Base-by-base conservation (phyloP, 2,329 filamentous ascomycete species). In the Xylaria sp. region DNA sequence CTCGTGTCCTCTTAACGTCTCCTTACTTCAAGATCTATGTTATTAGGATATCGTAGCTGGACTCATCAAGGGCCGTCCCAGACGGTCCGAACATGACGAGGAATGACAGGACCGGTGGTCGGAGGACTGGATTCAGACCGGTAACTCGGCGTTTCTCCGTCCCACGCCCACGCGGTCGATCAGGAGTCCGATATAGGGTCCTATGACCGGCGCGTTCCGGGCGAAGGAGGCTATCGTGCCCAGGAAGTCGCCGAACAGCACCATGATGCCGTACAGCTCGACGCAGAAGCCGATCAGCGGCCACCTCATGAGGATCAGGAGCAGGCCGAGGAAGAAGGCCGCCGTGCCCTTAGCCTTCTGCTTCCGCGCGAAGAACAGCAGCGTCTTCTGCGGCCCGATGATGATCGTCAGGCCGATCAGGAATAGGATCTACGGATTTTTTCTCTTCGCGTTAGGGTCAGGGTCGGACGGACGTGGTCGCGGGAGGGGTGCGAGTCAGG, bases 241-340 rank as follows among this genome's bases (percentile, higher is more conserved):
- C 54, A 97, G 82, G 76, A 97, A 97, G 74, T 99, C 94, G 34
- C 94, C 94, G 75, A 99, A 99, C 34, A 99, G 78, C 47, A 97
- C 84, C 63, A 95, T 83, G 62, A 99, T 93, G 24, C 94, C 94
- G 74, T 97, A 97, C 2, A 93, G 74, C 75, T 99, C 94, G 64
- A 97, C 83, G 53, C 89, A 67, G 75, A 99, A 99, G 22, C 94
- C 94, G 59, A 94, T 83, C 50, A 99, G 81, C 0, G 94, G 90
- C 92, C 94, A 99, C 57, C 89, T 85, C 67, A 96, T 72, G 38
- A 99, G 78, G 64, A 99, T 99, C 17, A 99, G 82, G 8, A 86
- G 67, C 38, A 99, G 88, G 13, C 94, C 94, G 2, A 79, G 77
- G 66, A 90, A 87, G 76, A 99, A 99, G 16, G 92, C 92, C 4